Conservation (phyloP, 176 grass and related monocot genomes). For the Coix lacrymajobi region DNA sequence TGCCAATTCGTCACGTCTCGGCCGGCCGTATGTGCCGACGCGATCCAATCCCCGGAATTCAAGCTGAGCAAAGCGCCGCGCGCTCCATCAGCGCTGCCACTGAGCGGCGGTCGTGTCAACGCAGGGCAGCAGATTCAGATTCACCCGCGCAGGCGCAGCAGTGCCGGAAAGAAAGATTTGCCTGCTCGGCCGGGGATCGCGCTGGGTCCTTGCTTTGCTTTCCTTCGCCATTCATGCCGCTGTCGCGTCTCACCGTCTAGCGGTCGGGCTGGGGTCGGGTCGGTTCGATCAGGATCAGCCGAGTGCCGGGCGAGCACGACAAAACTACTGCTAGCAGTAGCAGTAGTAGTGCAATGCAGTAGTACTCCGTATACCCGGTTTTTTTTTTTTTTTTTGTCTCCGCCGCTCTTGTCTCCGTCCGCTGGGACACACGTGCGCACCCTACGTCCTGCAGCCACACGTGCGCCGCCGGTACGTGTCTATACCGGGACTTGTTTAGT, state of each 20-base stretch:
- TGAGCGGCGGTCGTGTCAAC: not conserved
- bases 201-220: not conserved
- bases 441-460: too few relatives aligned
- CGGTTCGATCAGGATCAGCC: too few relatives aligned
- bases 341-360: too few relatives aligned
- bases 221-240: not conserved
- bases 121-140: not conserved
- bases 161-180: not conserved
- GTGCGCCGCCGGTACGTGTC: too few relatives aligned
- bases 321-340: too few relatives aligned
- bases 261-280: not conserved
- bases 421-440: too few relatives aligned
- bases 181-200: not conserved
- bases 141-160: not conserved
- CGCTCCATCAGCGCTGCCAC: too few relatives aligned
- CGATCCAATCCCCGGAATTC: not conserved
- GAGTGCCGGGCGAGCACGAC: too few relatives aligned
- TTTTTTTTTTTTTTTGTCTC: not conserved
- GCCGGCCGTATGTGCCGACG: not conserved
- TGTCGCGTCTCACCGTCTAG: not conserved
- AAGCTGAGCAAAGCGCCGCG: too few relatives aligned
- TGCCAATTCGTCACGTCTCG: not conserved
- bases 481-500: too few relatives aligned
- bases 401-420: too few relatives aligned
- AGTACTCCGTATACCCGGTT: too few relatives aligned